Conservation (phyloP, 2,329 filamentous ascomycete genomes). For the Myriosclerotinia duriaeana region DNA sequence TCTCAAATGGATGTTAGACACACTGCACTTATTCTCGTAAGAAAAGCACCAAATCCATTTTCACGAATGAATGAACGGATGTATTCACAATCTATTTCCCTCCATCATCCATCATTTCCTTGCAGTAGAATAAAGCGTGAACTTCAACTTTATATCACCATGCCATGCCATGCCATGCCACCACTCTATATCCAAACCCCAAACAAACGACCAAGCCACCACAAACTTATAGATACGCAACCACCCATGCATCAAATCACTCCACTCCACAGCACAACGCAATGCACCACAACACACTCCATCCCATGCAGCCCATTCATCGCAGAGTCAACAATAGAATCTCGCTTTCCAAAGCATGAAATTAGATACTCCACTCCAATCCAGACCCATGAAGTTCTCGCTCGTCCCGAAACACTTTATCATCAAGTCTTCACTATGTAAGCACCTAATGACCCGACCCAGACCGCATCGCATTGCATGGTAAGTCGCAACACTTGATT, state of each 20-base stretch:
- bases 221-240: not conserved
- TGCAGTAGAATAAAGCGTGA: not conserved
- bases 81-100: not conserved
- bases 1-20: too few relatives aligned
- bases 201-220: not conserved
- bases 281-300: not conserved
- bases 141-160: not conserved
- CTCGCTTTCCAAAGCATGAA: not conserved
- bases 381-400: not conserved
- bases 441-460: not conserved
- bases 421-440: not conserved
- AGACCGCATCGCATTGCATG: not conserved
- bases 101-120: not conserved
- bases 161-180: not conserved
- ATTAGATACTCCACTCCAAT: not conserved
- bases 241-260: not conserved
- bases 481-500: not conserved
- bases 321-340: not conserved
- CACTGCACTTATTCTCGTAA: too few relatives aligned
- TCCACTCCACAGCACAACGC: too few relatives aligned
- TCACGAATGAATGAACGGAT: too few relatives aligned
- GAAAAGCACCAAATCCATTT: too few relatives aligned
- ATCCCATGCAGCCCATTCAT: not conserved
- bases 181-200: not conserved
- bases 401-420: not conserved